phyloP scores from a whole-genome alignment of 345 rosid species.

The Geranium brycei region DNA sequence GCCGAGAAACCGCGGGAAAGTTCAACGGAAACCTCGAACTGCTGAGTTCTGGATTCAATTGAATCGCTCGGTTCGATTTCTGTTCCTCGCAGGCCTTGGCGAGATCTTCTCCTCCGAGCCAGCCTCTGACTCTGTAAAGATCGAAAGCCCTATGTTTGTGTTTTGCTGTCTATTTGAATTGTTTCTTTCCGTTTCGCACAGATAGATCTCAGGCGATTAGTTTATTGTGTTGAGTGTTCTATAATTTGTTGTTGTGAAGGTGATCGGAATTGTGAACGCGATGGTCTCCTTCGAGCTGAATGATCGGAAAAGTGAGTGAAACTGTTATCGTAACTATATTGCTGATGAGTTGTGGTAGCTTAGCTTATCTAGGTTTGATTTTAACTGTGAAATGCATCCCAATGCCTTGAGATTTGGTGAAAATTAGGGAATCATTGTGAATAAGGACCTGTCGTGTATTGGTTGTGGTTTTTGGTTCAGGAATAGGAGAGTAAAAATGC shows the following conservation, averaged over 20 bases:
- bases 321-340: not conserved
- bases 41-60: not conserved
- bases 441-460: not conserved
- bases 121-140: not conserved
- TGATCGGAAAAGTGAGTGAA: slow-evolving; percentile 28
- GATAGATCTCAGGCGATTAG: not conserved
- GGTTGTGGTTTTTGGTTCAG: not conserved
- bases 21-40: not conserved
- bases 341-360: not conserved
- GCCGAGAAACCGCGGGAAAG: not conserved
- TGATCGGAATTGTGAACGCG: slow-evolving; percentile 1
- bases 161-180: not conserved
- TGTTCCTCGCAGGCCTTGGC: not conserved
- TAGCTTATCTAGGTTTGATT: not conserved
- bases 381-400: not conserved
- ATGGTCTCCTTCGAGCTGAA: slow-evolving; percentile 28
- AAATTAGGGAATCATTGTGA: not conserved
- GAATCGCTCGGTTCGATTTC: not conserved
- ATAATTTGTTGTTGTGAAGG: not conserved
- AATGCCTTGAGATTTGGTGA: not conserved
- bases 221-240: too few relatives aligned
- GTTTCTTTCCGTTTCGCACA: not conserved
- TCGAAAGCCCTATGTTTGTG: not conserved
- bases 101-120: not conserved
- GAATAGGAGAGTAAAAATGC: not conserved